phyloP scores from a whole-genome alignment of 306 rosid species.

The Styphnolobium japonicum region DNA sequence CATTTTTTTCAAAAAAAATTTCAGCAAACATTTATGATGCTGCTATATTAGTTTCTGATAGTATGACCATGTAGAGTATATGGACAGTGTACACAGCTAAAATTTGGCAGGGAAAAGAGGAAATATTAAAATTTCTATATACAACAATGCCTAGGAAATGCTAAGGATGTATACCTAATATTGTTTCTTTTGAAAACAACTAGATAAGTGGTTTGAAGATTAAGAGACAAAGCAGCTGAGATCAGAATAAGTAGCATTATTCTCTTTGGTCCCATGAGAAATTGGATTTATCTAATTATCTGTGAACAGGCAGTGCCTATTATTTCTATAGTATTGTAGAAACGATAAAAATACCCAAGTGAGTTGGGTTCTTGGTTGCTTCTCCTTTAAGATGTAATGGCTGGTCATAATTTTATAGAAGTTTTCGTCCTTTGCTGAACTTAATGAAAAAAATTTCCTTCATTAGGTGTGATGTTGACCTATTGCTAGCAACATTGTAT shows the following conservation, averaged over 20 bases:
- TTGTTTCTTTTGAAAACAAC: background rate
- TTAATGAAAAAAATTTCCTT: conserved; percentile 7
- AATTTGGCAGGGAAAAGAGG: background rate
- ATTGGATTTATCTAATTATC: conserved; percentile 7
- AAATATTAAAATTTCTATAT: background rate
- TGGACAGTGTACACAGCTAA: background rate
- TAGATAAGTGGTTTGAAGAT: background rate
- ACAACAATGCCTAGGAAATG: background rate
- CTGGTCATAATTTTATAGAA: background rate
- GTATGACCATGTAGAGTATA: conserved; percentile 5
- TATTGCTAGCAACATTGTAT: conserved; percentile 72
- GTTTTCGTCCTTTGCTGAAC: background rate
- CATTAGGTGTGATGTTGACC: conserved; percentile 74
- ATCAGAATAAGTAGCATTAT: conserved; percentile 2
- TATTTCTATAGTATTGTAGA: conserved; percentile 1
- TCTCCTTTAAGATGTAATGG: conserved; percentile 22
- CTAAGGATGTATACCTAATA: background rate
- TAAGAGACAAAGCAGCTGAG: background rate
- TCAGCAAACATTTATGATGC: conserved; percentile 10
- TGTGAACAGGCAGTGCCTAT: background rate
- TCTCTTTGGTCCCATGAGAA: conserved; percentile 1
- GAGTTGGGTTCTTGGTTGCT: conserved; percentile 14
- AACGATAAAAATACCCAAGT: background rate
- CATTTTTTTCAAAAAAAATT: background rate
- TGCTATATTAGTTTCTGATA: background rate